Evolutionary conservation across 768 basidiomycete genomes (phyloP).

Genomic region (Serpula lacrymans): DNA sequence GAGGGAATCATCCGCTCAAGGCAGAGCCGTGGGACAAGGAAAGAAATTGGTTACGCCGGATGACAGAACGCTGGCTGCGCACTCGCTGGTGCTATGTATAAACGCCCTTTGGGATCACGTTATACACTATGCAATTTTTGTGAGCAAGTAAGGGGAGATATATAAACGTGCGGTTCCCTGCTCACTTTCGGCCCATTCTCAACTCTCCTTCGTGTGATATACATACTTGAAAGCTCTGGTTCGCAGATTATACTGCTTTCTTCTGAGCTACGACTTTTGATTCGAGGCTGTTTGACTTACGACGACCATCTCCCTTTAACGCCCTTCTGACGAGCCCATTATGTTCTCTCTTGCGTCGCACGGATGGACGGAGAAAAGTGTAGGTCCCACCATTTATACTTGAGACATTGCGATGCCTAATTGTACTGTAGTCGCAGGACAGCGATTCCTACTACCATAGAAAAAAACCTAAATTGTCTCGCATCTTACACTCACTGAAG

Average conservation of each 20-base stretch:
- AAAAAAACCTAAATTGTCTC: slow-evolving; percentile 8
- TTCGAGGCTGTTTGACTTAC: slow-evolving; percentile 1
- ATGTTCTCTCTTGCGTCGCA: slow-evolving; percentile 5
- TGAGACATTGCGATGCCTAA: slow-evolving; percentile 1
- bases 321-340: slow-evolving; percentile 5
- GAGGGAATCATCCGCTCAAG: slow-evolving; percentile 5
- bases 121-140: too few species aligned
- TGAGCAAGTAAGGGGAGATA: too few species aligned
- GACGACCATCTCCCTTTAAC: not conserved
- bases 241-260: too few species aligned
- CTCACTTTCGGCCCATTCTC: not conserved
- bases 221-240: too few species aligned
- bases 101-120: too few species aligned
- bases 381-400: not conserved
- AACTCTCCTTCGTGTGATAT: too few species aligned
- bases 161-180: not conserved
- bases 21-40: slow-evolving; percentile 6
- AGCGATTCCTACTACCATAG: slow-evolving; percentile 4
- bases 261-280: not conserved
- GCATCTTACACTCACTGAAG: slow-evolving; percentile 12
- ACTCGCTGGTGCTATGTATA: too few species aligned
- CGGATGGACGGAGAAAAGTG: not conserved
- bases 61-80: slow-evolving; percentile 1
- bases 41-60: not conserved
- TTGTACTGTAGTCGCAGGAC: slow-evolving; percentile 4